Base-by-base conservation (phyloP, 1,284 basidiomycete species). In the Cutaneotrichosporon sp. region DNA sequence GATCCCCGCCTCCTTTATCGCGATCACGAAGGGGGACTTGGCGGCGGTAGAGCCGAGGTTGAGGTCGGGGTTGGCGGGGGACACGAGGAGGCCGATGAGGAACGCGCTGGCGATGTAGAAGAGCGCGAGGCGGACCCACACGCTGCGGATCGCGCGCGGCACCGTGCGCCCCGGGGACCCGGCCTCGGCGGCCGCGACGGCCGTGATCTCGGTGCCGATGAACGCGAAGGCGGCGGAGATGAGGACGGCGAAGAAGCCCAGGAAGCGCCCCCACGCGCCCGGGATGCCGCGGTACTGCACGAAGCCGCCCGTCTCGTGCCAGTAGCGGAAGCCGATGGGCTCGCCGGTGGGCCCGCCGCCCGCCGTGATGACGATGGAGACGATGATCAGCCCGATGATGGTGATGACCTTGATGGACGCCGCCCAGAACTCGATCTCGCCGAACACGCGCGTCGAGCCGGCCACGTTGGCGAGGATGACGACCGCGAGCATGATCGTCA, bases 21-120 rank as follows among this genome's bases (percentile, higher is more conserved):
- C 90, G 67, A 92, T 90, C 63, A 92, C 90, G 76, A 91, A 92
- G 0, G 91, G 91, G 14, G 88, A 90, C 8, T 85, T 85, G 8
- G 86, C 85, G 45, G 90, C 90, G 29, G 85, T 88, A 52, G 67
- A 83, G 56, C 72, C 74, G 51, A 89, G 80, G 38, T 79, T 70
- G 38, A 93, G 84, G 24, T 83, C 75, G 0, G 79, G 71, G 64
- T 88, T 82, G 71, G 84, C 85, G 42, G 85, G 89, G 3, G 89
- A 86, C 3, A 91, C 89, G 60, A 92, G 83, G 24, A 92, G 80
- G 51, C 90, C 90, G 66, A 93, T 89, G 64, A 91, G 79, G 58
- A 84, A 77, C 49, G 78, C 76, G 38, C 79, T 77, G 60, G 77
- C 80, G 68, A 91, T 86, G 80, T 93, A 94, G 77, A 94, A 65